Conservation (phyloP, 192 early-diverging fungal species). For the Kappamyces sp. region DNA sequence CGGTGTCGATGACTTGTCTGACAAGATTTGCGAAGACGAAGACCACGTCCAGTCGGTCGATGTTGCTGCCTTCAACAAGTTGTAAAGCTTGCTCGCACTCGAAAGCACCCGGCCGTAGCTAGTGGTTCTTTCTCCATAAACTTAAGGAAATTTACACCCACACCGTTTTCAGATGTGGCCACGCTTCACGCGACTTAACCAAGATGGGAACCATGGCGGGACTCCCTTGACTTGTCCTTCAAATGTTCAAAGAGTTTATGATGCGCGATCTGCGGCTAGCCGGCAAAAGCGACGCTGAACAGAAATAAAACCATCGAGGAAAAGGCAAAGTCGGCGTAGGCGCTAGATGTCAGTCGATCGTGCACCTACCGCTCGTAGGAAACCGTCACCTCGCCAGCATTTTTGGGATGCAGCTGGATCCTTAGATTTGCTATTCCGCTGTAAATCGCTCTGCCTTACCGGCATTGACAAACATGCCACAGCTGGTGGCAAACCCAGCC, state of each 20-base stretch:
- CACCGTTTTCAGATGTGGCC: too few species aligned
- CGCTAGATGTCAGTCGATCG: slow-evolving; percentile 40
- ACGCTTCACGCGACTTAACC: too few species aligned
- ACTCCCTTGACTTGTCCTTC: too few species aligned
- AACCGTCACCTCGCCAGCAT: slow-evolving; percentile 63
- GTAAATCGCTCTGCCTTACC: slow-evolving; percentile 36
- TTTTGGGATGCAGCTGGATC: slow-evolving; percentile 84
- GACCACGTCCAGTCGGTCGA: slow-evolving; percentile 91
- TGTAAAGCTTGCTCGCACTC: slow-evolving; percentile 49
- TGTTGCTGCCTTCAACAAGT: slow-evolving; percentile 82
- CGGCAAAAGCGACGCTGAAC: slow-evolving; percentile 87
- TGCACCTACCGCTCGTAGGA: slow-evolving; percentile 68
- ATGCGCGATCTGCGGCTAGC: slow-evolving; percentile 42
- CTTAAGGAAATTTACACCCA: too few species aligned
- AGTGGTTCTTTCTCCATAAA: not conserved
- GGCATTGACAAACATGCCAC: slow-evolving; percentile 86
- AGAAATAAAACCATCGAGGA: slow-evolving; percentile 81
- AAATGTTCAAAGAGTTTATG: too few species aligned
- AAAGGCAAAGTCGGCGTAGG: slow-evolving; percentile 89
- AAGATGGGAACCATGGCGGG: too few species aligned
- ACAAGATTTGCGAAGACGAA: slow-evolving; percentile 63
- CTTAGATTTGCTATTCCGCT: slow-evolving; percentile 71
- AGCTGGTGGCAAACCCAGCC: slow-evolving; percentile 86
- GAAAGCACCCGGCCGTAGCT: not conserved
- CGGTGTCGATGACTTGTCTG: slow-evolving; percentile 72